Percentiles rank a stretch among this genome's conserved stretches.
phyloP scores from a whole-genome alignment of 805 yeast genomes.

The Nakazawaea laoshanensis region DNA sequence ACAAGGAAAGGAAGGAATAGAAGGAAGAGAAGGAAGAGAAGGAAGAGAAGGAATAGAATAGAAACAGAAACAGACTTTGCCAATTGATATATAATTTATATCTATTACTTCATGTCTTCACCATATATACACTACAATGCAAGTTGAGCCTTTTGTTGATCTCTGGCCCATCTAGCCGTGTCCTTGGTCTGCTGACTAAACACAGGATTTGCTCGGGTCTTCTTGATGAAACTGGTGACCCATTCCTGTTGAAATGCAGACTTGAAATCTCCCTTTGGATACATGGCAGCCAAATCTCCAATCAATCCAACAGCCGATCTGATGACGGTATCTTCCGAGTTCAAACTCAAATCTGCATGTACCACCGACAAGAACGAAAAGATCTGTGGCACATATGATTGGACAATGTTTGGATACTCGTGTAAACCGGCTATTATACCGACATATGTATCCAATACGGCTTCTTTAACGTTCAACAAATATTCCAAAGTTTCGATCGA shows the following conservation, averaged over 20 bases:
- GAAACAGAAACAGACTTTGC: constrained; percentile 5
- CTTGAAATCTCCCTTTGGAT: constrained; percentile 66
- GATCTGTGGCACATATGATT: constrained; percentile 58
- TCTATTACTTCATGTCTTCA: not conserved
- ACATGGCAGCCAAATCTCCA: constrained; percentile 90
- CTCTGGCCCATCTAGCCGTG: constrained; percentile 98
- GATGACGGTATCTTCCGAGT: constrained; percentile 59
- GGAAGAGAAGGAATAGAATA: not conserved
- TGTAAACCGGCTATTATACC: constrained; percentile 91
- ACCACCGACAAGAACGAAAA: constrained; percentile 60
- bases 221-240: constrained; percentile 72
- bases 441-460: constrained; percentile 92
- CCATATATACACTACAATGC: not conserved
- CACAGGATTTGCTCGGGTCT: constrained; percentile 53
- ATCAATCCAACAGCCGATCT: constrained; percentile 83
- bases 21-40: not conserved
- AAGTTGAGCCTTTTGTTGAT: constrained; percentile 46
- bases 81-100: not conserved
- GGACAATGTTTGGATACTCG: constrained; percentile 55
- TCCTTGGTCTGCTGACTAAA: constrained; percentile 67
- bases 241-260: constrained; percentile 62
- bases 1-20: constrained; percentile 3
- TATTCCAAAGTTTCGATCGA: constrained; percentile 74
- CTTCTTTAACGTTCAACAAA: constrained; percentile 61
- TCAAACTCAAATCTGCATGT: constrained; percentile 50